Conservation (phyloP, 2,329 filamentous ascomycete species). For the Aspergillus thermomutatus region DNA sequence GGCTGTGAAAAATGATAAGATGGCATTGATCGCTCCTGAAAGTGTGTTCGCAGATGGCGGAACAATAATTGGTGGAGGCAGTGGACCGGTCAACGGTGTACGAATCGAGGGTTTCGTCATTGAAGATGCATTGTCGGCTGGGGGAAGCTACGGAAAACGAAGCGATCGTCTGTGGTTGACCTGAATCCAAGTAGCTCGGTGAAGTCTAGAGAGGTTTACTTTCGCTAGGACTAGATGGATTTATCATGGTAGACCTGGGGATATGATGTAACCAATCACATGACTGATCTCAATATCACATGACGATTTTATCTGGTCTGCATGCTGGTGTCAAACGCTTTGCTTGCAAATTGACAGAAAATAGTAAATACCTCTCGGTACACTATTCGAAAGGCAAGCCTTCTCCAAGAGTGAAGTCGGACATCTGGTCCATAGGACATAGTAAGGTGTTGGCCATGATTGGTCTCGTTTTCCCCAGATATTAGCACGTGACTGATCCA, state of each 20-base stretch:
- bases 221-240: not conserved
- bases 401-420: not conserved
- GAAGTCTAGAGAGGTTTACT: not conserved
- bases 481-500: conserved; percentile 5
- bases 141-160: not conserved
- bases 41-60: conserved; percentile 69
- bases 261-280: not conserved
- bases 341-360: no score
- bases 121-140: conserved; percentile 32
- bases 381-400: no score
- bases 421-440: not conserved
- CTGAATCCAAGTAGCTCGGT: not conserved
- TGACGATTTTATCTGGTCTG: not conserved
- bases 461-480: conserved; percentile 5
- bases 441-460: not conserved
- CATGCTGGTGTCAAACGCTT: no score
- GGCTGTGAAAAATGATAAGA: conserved; percentile 71
- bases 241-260: not conserved
- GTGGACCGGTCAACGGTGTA: conserved; percentile 83
- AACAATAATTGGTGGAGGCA: conserved; percentile 71
- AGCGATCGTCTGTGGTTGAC: not conserved
- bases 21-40: conserved; percentile 70
- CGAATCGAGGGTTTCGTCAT: conserved; percentile 75
- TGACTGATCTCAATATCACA: not conserved
- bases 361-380: no score